Base-by-base conservation (phyloP, 1,139 yeast genomes). In the Yamadazyma membranifaciens region DNA sequence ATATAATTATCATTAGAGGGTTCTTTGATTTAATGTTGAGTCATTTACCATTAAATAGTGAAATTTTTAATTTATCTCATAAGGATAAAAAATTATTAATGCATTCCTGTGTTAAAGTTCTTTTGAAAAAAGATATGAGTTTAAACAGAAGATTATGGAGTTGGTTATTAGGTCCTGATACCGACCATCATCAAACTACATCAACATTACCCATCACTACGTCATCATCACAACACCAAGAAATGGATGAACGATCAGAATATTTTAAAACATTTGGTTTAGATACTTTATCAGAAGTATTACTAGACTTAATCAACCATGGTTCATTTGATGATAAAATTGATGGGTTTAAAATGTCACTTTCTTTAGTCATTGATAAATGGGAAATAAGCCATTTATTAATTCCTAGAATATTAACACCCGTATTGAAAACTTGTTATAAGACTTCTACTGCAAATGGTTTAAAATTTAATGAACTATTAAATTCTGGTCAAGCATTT, bases 71-170 rank as follows among this genome's bases (percentile, higher is more conserved):
- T 34, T 67, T 81, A 1, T 62, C 78, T 1, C 52, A 63, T 0
- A 64, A 68, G 5, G 96, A 87, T 50, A 73, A 77, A 42, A 74
- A 79, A 45, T 55, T 75, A 25, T 62, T 92, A 36, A 62, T 87
- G 17, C 68, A 80, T 59, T 69, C 83, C 6, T 86, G 92, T 27
- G 75, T 87, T 35, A 62, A 70, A 10, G 80, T 91, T 0, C 83
- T 94, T 1, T 66, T 89, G 39, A 78, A 83, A 34, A 83, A 83
- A 51, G 99, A 92, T 60, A 88, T 92, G 96, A 87, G 97, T 14
- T 72, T 92, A 47, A 94, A 92, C 57, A 73, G 98, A 59, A 75
- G 99, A 50, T 69, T 92, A 24, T 91, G 98, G 96, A 82, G 76
- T 49, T 91, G 96, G 94, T 65, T 92, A 9, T 63, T 91, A 34